These are phyloP conservation scores for Sesbania bispinosa DNA, from an alignment of 306 rosid genomes.

Conservation along the genomic window DNA sequence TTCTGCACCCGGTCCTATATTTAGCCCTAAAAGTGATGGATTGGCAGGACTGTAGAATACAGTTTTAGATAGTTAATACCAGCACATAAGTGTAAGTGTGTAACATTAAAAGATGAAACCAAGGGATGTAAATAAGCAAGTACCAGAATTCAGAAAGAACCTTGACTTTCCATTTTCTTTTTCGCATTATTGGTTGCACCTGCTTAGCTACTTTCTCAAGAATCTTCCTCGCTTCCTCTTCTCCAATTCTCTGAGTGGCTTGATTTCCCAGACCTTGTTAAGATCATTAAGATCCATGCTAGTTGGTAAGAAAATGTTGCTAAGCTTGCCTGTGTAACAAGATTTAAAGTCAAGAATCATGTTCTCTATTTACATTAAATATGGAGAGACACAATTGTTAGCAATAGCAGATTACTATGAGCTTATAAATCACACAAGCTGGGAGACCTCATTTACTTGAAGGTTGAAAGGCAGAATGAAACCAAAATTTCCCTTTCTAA, in stretches of 20 bases:
- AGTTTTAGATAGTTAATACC: neutral
- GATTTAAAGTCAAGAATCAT: neutral
- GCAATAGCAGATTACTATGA: neutral
- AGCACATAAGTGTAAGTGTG: neutral
- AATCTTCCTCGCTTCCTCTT: conserved; percentile 48
- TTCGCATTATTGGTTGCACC: conserved; percentile 61
- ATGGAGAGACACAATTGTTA: too few species aligned
- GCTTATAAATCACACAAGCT: neutral
- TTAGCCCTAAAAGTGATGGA: conserved; percentile 52
- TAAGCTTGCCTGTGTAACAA: neutral
- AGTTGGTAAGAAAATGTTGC: neutral
- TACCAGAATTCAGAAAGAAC: conserved; percentile 61
- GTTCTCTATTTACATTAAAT: neutral
- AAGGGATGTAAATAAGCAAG: neutral
- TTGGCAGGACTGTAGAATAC: conserved; percentile 50
- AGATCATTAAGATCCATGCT: conserved; percentile 57
- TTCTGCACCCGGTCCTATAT: conserved; percentile 56
- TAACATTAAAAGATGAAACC: neutral
- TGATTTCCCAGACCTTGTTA: conserved; percentile 67
- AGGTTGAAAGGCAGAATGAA: neutral
- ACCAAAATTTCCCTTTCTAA: neutral
- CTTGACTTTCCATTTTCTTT: conserved; percentile 51
- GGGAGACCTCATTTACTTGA: neutral
- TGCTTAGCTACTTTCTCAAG: conserved; percentile 50
- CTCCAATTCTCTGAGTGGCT: conserved; percentile 46